These are phyloP conservation scores for Cercospora citrullina DNA, from an alignment of 2,329 filamentous ascomycete species.

Conservation along the genomic window DNA sequence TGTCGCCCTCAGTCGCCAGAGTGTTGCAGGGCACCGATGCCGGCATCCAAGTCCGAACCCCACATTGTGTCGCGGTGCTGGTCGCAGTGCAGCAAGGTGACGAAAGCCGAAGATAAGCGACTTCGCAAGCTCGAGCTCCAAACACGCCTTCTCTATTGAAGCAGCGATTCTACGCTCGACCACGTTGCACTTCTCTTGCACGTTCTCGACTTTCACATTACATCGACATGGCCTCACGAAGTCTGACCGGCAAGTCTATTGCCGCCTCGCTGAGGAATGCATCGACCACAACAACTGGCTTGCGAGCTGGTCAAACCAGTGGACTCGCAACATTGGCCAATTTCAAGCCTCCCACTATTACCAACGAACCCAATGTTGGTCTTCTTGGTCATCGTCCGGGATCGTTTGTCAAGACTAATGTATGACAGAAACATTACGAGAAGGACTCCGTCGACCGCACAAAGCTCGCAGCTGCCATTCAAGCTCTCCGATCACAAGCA, in stretches of 20 bases:
- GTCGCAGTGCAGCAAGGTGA: background rate
- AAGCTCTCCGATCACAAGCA: constrained; percentile 65
- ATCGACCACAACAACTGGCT: constrained; percentile 11
- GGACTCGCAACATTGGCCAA: constrained; percentile 64
- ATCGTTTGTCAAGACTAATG: background rate
- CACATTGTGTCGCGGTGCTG: background rate
- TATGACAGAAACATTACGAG: constrained; percentile 75
- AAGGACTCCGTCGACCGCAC: constrained; percentile 80
- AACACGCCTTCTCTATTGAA: constrained; percentile 1
- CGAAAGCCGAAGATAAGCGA: constrained; percentile 19
- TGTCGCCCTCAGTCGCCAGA: background rate
- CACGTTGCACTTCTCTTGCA: background rate
- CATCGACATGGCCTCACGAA: constrained; percentile 19
- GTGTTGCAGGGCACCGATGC: background rate
- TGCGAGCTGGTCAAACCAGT: constrained; percentile 29
- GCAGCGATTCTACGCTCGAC: background rate
- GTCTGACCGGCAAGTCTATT: constrained; percentile 14
- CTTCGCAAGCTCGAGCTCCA: constrained; percentile 10
- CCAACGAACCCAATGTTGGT: constrained; percentile 93
- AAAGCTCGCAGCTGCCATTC: constrained; percentile 72
- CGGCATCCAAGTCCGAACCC: constrained; percentile 10
- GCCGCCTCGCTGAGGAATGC: constrained; percentile 9
- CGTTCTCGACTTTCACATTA: background rate
- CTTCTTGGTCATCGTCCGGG: background rate
- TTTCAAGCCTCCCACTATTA: constrained; percentile 83